phyloP scores from a whole-genome alignment of 2,329 filamentous ascomycete genomes.

The Colletotrichum sp. region DNA sequence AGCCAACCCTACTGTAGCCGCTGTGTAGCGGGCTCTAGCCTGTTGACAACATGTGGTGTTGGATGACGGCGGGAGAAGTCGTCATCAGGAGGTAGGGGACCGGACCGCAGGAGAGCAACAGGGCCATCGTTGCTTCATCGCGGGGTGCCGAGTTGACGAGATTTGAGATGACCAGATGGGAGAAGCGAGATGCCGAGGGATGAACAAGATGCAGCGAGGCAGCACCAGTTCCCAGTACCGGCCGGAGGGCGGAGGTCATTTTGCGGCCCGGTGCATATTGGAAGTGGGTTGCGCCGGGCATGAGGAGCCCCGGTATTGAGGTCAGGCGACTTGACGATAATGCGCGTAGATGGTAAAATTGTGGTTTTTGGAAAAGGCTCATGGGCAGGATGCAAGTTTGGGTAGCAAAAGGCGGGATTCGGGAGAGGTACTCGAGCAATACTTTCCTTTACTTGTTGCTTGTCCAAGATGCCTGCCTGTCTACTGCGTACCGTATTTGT shows the following conservation, averaged over 20 bases:
- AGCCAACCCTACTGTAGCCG: slow-evolving; percentile 2
- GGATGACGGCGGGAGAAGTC: not conserved
- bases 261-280: not conserved
- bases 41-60: not conserved
- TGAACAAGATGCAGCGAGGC: not conserved
- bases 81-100: not conserved
- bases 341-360: not conserved
- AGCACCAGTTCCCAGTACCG: not conserved
- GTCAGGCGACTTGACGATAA: not conserved
- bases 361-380: not conserved
- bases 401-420: not conserved
- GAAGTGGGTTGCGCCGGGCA: not conserved
- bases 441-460: not conserved
- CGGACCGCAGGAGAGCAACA: not conserved
- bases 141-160: not conserved
- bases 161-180: not conserved
- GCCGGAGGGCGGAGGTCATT: not conserved
- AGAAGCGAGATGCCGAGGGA: not conserved
- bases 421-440: not conserved
- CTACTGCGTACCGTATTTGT: not conserved
- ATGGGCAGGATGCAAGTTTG: not conserved
- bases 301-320: not conserved
- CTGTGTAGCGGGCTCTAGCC: not conserved
- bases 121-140: not conserved
- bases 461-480: not conserved